Base-by-base conservation (phyloP, 1,284 basidiomycete species). In the Phlebopus sp. region DNA sequence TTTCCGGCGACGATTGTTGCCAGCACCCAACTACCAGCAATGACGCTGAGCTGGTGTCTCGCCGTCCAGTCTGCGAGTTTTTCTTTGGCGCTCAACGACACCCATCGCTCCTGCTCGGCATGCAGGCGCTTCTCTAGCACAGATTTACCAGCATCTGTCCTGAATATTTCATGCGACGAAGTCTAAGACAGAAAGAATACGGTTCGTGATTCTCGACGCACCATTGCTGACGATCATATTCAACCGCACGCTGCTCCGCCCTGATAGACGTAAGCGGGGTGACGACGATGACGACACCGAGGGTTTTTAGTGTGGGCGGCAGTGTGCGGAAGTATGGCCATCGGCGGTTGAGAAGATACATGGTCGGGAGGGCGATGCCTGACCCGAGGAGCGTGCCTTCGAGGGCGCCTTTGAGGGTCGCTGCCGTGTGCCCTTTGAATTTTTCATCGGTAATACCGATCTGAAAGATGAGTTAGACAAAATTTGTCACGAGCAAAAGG, bases 21-120 rank as follows among this genome's bases (percentile, higher is more conserved):
- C 3, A 77, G 69, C 1, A 86, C 86, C 92, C 92, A 96, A 44
- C 83, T 79, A 32, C 85, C 88, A 27, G 86, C 77, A 49, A 96
- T 90, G 51, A 92, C 70, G 54, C 79, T 80, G 63, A 90, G 92
- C 69, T 92, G 83, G 64, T 93, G 85, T 40, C 86, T 76, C 40
- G 72, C 74, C 5, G 84, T 79, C 81, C 86, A 92, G 56, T 93
- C 89, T 9, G 73, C 72, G 10, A 80, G 59, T 63, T 89, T 92
- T 41, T 90, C 78, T 27, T 59, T 67, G 2, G 73, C 62, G 9
- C 74, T 70, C 67, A 95, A 59, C 4, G 61, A 50, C 8, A 79
- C 75, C 91, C 90, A 92, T 54, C 75, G 66, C 37, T 68, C 64
- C 46, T 77, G 69, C 51, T 79, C 71, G 19, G 71, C 66, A 41